Evolutionary conservation across 1,284 basidiomycete species (phyloP).

Genomic region (Fomitopsis pinicola): DNA sequence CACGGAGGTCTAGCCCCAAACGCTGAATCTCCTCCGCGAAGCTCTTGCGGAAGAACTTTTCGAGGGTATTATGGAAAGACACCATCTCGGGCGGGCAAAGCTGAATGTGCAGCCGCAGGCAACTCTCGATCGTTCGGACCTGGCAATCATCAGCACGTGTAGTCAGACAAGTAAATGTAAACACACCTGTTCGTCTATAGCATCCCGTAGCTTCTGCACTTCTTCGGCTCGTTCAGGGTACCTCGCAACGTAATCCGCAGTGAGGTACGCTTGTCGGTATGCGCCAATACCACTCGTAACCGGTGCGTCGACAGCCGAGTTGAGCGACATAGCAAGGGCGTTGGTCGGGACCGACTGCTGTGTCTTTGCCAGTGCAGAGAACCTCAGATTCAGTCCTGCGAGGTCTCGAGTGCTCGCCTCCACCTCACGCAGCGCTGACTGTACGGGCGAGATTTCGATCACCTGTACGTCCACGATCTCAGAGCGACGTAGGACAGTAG

Average conservation of each 20-base stretch:
- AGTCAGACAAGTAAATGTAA: not conserved
- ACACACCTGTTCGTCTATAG: constrained; percentile 81
- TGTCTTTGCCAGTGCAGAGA: constrained; percentile 75
- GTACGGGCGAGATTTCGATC: constrained; percentile 83
- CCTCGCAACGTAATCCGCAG: constrained; percentile 59
- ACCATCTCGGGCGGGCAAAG: constrained; percentile 86
- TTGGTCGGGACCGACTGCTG: constrained; percentile 74
- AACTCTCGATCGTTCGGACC: constrained; percentile 79
- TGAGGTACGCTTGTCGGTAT: constrained; percentile 79
- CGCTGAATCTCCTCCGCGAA: constrained; percentile 85
- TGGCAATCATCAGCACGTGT: constrained; percentile 24
- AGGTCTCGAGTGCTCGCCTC: constrained; percentile 77
- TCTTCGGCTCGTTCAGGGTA: constrained; percentile 71
- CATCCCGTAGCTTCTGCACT: constrained; percentile 66
- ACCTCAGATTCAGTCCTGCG: constrained; percentile 64
- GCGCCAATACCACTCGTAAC: constrained; percentile 72
- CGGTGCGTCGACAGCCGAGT: constrained; percentile 84
- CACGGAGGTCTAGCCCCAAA: constrained; percentile 41
- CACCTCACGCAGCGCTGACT: constrained; percentile 81
- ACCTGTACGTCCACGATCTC: constrained; percentile 79
- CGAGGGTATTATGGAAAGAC: constrained; percentile 87
- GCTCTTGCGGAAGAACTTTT: constrained; percentile 86
- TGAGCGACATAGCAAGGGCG: constrained; percentile 83
- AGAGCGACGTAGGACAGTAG: constrained; percentile 87
- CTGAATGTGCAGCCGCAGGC: constrained; percentile 78